Evolutionary conservation across 345 rosid species (phyloP).

Genomic region (Erodium maritimum): DNA sequence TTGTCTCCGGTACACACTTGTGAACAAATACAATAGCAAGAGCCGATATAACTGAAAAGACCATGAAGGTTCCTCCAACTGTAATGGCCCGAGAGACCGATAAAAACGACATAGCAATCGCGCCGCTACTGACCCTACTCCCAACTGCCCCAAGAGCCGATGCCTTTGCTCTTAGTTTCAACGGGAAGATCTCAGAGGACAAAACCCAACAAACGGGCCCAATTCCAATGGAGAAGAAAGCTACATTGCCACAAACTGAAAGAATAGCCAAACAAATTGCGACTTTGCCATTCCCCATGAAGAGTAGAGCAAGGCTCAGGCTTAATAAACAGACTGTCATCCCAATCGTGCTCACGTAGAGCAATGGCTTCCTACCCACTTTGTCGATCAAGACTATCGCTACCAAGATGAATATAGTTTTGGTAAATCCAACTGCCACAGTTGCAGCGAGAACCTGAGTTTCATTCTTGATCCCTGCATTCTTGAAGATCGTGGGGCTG

Average conservation of each 20-base stretch:
- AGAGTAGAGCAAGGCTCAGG: conserved; percentile 27
- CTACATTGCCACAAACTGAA: conserved; percentile 46
- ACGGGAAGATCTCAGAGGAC: conserved; percentile 52
- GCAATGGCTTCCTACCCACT: conserved; percentile 49
- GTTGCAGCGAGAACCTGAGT: conserved; percentile 51
- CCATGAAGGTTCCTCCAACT: conserved; percentile 45
- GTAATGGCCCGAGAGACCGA: conserved; percentile 38
- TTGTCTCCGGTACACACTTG: conserved; percentile 49
- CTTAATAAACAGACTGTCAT: conserved; percentile 46
- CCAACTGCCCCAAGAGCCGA: conserved; percentile 49
- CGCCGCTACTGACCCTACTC: conserved; percentile 45
- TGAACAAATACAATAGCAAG: conserved; percentile 35
- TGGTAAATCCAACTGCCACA: conserved; percentile 56
- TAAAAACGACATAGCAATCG: conserved; percentile 56
- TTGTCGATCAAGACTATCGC: conserved; percentile 50
- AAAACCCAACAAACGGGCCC: conserved; percentile 59
- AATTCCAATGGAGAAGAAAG: conserved; percentile 54
- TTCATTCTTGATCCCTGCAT: conserved; percentile 34
- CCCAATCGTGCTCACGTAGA: conserved; percentile 50
- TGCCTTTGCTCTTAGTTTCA: conserved; percentile 57
- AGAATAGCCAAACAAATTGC: conserved; percentile 32
- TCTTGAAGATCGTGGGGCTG: conserved; percentile 48
- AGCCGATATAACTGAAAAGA: conserved; percentile 32
- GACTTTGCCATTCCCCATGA: conserved; percentile 18
- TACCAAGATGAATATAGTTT: conserved; percentile 42